A percentile compares a stretch with the other conserved stretches of the same genome.
These are phyloP conservation scores for Cutaneotrichosporon mucoides DNA, from an alignment of 1,284 basidiomycete genomes.

Conservation along the genomic window DNA sequence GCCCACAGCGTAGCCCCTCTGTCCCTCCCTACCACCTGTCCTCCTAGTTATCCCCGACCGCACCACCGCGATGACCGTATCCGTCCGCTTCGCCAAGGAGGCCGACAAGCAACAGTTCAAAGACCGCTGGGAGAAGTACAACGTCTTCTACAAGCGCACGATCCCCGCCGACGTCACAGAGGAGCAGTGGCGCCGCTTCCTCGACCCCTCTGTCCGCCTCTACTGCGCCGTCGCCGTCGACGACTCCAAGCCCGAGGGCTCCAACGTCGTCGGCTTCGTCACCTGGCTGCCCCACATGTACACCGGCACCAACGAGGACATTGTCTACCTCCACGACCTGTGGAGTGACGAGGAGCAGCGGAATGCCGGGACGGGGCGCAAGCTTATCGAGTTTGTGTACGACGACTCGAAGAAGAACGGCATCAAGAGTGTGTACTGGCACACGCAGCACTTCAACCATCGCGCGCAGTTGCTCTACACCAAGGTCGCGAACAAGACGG, in stretches of 20 bases:
- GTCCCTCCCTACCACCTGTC: too few relatives aligned
- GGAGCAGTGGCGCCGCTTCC: constrained; percentile 12
- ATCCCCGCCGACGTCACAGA: constrained; percentile 12
- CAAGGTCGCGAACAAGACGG: constrained; percentile 16
- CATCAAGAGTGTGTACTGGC: constrained; percentile 17
- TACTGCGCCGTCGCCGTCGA: constrained; percentile 20
- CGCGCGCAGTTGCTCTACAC: constrained; percentile 23
- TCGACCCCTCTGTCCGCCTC: constrained; percentile 13
- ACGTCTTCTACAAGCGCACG: constrained; percentile 21
- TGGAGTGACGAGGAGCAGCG: constrained; percentile 16
- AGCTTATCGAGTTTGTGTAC: constrained; percentile 17
- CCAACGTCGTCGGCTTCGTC: constrained; percentile 16
- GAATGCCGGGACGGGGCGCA: constrained; percentile 15
- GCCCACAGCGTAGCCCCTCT: too few relatives aligned
- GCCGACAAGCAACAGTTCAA: constrained; percentile 12
- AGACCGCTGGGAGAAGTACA: constrained; percentile 19
- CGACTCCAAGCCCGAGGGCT: background rate
- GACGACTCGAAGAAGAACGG: constrained; percentile 6
- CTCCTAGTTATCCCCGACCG: too few relatives aligned
- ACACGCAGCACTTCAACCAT: constrained; percentile 24
- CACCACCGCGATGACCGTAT: constrained; percentile 6
- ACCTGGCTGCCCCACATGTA: constrained; percentile 19
- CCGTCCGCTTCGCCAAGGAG: constrained; percentile 12
- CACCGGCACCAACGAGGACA: constrained; percentile 12
- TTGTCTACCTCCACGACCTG: constrained; percentile 20